Base-by-base conservation (phyloP, 345 rosid species). In the Syzygium aromaticum region DNA sequence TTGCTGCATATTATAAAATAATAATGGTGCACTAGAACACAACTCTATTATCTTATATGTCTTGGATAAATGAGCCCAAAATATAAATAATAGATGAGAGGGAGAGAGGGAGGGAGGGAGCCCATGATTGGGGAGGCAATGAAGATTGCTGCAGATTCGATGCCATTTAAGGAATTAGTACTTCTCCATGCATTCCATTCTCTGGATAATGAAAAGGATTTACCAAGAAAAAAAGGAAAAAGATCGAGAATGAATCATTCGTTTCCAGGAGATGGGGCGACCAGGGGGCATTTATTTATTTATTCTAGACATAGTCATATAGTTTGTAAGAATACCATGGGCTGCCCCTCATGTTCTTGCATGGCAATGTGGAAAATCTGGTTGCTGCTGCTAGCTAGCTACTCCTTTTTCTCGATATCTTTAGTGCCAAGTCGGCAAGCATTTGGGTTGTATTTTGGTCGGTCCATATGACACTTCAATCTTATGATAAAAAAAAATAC, bases 91-190 rank as follows among this genome's bases (percentile, higher is more conserved):
- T 90, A 57, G 92, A 90, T 33, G 90, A 67, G 90, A 82, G 86
- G 61, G 54, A n/a, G 78, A 38, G 78, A 56, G 77, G 77, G 88
- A 56, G 87, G 78, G 86, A 82, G 86, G 87, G 57, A 53, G 43
- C 5, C 78, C 78, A 30, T 19, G 78, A 30, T 64, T 64, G 78
- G 78, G 40, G 91, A 84, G 91, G 91, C 90, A 87, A 52, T 52
- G 86, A 84, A 90, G 88, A 89, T 89, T 28, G 89, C 92, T 86
- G 90, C 91, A 87, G 93, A 92, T 92, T 90, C 92, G 82, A 92
- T 94, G 94, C 87, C 54, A 30, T 77, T 16, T 38, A 88, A 51
- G 86, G 87, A 85, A 88, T 89, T 92, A 88, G 85, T 87, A 88
- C 89, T 92, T 87, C 86, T 88, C 88, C 84, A 88, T 89, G 91